Evolutionary conservation across 441 rosid genomes (phyloP).

Genomic region (Erodium texanum): DNA sequence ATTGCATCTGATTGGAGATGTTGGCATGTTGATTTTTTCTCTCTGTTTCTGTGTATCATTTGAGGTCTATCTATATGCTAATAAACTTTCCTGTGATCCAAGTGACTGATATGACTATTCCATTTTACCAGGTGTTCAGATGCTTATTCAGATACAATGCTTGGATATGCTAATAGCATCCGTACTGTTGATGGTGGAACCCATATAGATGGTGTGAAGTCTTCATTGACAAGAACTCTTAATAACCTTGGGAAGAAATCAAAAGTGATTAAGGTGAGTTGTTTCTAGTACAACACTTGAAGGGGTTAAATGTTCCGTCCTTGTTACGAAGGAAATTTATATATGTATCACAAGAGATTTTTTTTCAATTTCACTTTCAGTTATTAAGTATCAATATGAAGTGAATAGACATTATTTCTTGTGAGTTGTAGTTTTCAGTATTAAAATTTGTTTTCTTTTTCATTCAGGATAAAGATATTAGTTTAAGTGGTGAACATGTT

Average conservation of each 20-base stretch:
- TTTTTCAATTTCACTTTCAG: not conserved
- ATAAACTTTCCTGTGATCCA: not conserved
- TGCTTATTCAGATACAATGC: slow-evolving; percentile 84
- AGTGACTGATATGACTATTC: slow-evolving; percentile 17
- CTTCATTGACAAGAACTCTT: slow-evolving; percentile 80
- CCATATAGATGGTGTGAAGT: slow-evolving; percentile 86
- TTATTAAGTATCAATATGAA: not conserved
- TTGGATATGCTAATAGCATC: slow-evolving; percentile 91
- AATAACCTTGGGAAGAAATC: slow-evolving; percentile 80
- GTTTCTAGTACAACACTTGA: slow-evolving; percentile 11
- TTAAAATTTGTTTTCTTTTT: slow-evolving; percentile 14
- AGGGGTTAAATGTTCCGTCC: not conserved
- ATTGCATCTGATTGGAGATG: not conserved
- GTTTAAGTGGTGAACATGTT: slow-evolving; percentile 91
- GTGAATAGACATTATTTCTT: not conserved
- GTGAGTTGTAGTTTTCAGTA: slow-evolving; percentile 7
- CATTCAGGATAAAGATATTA: slow-evolving; percentile 81
- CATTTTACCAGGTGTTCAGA: slow-evolving; percentile 67
- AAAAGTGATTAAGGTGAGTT: slow-evolving; percentile 65
- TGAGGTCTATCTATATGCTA: not conserved
- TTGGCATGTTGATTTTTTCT: not conserved
- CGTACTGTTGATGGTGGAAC: slow-evolving; percentile 93
- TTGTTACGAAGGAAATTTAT: not conserved
- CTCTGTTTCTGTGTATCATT: not conserved
- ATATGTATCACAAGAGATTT: slow-evolving; percentile 1